Evolutionary conservation across 1,139 yeast genomes (phyloP).

Genomic region (Geotrichum armillariae): DNA sequence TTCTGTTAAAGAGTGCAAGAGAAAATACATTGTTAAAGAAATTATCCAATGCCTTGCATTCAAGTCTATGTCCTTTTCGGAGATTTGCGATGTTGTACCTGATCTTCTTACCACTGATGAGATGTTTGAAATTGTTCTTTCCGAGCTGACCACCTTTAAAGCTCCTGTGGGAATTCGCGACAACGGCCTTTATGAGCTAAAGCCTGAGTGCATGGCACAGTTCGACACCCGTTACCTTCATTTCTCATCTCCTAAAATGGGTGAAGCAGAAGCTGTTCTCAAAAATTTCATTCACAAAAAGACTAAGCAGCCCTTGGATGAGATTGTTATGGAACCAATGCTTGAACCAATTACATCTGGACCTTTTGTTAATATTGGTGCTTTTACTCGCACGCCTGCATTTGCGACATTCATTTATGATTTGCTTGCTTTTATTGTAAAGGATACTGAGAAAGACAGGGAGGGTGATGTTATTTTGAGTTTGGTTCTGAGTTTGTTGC

Average conservation of each 20-base stretch:
- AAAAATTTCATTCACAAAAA: constrained; percentile 45
- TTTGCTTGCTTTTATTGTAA: constrained; percentile 26
- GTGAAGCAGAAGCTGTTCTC: constrained; percentile 63
- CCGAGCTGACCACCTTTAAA: constrained; percentile 57
- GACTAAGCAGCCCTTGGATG: constrained; percentile 31
- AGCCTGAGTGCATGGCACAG: constrained; percentile 52
- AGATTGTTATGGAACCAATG: constrained; percentile 40
- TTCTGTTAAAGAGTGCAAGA: constrained; percentile 52
- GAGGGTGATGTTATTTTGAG: constrained; percentile 51
- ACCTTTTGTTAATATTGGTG: constrained; percentile 37
- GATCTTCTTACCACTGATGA: constrained; percentile 72
- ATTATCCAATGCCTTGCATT: constrained; percentile 79
- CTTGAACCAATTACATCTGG: constrained; percentile 36
- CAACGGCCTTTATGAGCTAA: constrained; percentile 67
- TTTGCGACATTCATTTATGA: constrained; percentile 36
- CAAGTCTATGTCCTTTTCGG: constrained; percentile 69
- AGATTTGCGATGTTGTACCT: constrained; percentile 66
- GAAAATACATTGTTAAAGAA: constrained; percentile 60
- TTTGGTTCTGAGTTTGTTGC: constrained; percentile 66
- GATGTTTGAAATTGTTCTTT: constrained; percentile 66
- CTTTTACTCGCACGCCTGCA: constrained; percentile 38
- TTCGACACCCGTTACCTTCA: constrained; percentile 85
- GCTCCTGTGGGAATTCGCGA: constrained; percentile 68
- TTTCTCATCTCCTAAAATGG: constrained; percentile 73
- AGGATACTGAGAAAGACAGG: constrained; percentile 20